Evolutionary conservation across 2,329 filamentous ascomycete genomes (phyloP), one percentile per base, ranked within the genome.

Genomic region (Xylaria multiplex): DNA sequence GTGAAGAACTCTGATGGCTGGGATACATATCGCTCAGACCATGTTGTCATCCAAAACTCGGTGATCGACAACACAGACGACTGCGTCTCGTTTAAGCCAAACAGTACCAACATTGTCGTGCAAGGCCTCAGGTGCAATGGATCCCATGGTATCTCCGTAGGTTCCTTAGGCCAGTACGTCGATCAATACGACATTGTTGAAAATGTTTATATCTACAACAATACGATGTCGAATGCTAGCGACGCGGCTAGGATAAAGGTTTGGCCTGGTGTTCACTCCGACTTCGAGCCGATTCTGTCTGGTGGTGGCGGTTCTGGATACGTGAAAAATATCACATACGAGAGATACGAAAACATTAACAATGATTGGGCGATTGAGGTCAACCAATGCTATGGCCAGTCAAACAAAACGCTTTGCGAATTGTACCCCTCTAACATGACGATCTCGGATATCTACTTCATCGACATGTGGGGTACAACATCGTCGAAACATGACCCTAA

Each of bases 1-100:
- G 74, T 74, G 8, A 64, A 74, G 56, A 91, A 92, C 76, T 91
- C 88, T 0, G 88, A 90, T 73, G 88, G 86, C 42, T 88, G 86
- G 85, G 86, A 90, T 69, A 89, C 85, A 0, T 89, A 90, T 73
- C 85, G 88, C 7, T 87, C 85, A 13, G 79, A 82, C 27, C 84
- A 86, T 56, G 82, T 92, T 42, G 85, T 89, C 0, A 91, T 92
- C 42, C 89, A 91, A 72, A 86, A 91, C 74, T 90, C 86, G 0
- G 77, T 85, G 30, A 85, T 89, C 69, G 82, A 86, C 75, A 91
- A 91, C 70, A 87, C 86, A 42, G 89, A 91, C 74, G 86, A 93
- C 74, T 92, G 90, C 66, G 88, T 92, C 13, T 89, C 88, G 0
- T 92, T 92, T 83, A 92, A 92, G 77, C 90, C 90, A 19, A 92